Base-by-base conservation (phyloP, 306 rosid genomes). In the Coriaria nepalensis region DNA sequence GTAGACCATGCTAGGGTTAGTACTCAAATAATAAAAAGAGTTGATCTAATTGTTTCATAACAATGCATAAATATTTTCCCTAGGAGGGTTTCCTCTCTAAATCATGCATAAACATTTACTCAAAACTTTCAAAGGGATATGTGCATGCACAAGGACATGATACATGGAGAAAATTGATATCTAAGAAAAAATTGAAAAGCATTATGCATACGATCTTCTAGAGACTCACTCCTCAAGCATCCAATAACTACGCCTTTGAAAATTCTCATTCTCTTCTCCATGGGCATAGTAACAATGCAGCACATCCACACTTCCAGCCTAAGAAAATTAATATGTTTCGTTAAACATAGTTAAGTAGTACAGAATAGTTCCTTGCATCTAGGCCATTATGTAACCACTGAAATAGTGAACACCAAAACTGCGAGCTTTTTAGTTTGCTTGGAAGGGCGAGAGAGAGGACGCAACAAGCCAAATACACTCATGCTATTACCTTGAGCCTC, bases 171-270 rank as follows among this genome's bases (percentile, higher is more conserved):
- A 20, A 20, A 20, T 20, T 20, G 29, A 20, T 20, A 20, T 20
- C 29, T 20, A 20, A 20, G 29, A 20, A 20, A 20, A 20, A 20
- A 1, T 20, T 20, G 29, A 20, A 20, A 20, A 20, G 39, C 42
- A 14, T 8, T 10, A 48, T 13, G 13, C 42, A 67, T 33, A 56
- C 32, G 29, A 52, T 11, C 35, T 13, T 41, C 13, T 53, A 58
- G 14, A 49, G 53, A 74, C 96, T 82, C 68, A 86, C 96, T 74
- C 83, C 64, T 82, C 86, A n/a, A 86, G 90, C 90, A 79, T 56
- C 96, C 96, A 86, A 60, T 86, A 86, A 55, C 86, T 82, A 59
- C 93, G 90, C 43, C 96, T 79, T 71, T 79, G 96, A 60, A 82
- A 82, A 56, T 57, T 68, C 75, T 82, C 86, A 35, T 82, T 64